Evolutionary conservation across 1,284 basidiomycete genomes (phyloP).

Genomic region (Tetrapyrgos nigripes): DNA sequence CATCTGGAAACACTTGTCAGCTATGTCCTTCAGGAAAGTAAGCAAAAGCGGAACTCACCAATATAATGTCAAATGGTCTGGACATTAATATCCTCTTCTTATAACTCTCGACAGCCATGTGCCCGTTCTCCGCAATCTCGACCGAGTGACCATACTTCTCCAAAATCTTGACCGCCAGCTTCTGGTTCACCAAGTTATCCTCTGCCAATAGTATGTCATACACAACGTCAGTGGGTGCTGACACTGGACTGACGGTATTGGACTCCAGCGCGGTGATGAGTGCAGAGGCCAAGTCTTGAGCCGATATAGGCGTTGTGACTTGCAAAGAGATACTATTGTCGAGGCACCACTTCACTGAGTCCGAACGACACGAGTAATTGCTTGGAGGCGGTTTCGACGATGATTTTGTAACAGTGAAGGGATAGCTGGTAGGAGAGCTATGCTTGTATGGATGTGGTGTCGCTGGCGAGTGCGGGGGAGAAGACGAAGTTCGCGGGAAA

Average conservation of each 20-base stretch:
- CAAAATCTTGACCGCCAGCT: constrained; percentile 95
- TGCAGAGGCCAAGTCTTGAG: constrained; percentile 91
- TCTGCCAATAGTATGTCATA: constrained; percentile 98
- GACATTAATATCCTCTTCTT: constrained; percentile 76
- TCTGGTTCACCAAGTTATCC: constrained; percentile 98
- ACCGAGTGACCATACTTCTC: constrained; percentile 97
- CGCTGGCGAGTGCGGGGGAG: constrained; percentile 12
- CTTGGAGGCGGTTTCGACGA: neutral
- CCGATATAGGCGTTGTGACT: constrained; percentile 89
- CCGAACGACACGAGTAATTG: constrained; percentile 2
- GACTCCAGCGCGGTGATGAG: constrained; percentile 95
- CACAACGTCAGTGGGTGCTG: constrained; percentile 81
- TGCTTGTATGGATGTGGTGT: constrained; percentile 18
- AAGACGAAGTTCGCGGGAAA: constrained; percentile 6
- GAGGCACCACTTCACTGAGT: constrained; percentile 85
- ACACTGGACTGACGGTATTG: constrained; percentile 85
- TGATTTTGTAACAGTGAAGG: neutral
- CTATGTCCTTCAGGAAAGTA: neutral
- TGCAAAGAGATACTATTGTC: constrained; percentile 92
- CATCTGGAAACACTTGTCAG: constrained; percentile 66
- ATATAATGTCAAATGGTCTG: constrained; percentile 86
- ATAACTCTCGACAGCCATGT: constrained; percentile 89
- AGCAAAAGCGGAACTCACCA: constrained; percentile 57
- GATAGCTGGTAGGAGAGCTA: neutral
- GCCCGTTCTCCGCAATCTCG: constrained; percentile 98